Percentiles rank a stretch among this genome's conserved stretches.
These are phyloP conservation scores for Erythrobasidium hasegawianum DNA, from an alignment of 1,284 basidiomycete species.

Conservation along the genomic window DNA sequence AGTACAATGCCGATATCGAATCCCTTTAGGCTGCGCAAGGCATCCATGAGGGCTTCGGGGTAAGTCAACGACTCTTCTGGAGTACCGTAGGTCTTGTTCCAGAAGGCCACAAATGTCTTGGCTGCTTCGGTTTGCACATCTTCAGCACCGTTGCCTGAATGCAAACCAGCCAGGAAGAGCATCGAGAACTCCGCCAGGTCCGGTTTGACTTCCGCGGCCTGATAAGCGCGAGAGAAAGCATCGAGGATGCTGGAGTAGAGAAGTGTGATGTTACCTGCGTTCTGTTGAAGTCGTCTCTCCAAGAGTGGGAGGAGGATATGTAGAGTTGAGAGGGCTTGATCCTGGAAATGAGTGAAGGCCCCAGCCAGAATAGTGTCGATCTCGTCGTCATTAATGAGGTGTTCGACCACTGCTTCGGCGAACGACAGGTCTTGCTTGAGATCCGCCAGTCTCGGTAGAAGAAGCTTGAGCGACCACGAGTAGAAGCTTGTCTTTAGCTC, in stretches of 20 bases:
- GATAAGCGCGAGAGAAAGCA: slow-evolving; percentile 9
- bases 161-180: background rate
- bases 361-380: too few relatives aligned
- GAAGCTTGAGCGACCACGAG: too few relatives aligned
- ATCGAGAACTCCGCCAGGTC: background rate
- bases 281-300: too few relatives aligned
- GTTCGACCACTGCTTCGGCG: too few relatives aligned
- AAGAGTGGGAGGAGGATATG: too few relatives aligned
- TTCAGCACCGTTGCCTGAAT: background rate
- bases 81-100: slow-evolving; percentile 24
- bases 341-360: too few relatives aligned
- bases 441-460: too few relatives aligned
- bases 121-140: background rate
- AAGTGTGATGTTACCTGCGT: too few relatives aligned
- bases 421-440: too few relatives aligned
- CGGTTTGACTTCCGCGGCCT: background rate
- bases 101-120: background rate
- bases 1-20: slow-evolving; percentile 6
- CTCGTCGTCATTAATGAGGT: too few relatives aligned
- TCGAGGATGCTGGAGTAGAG: background rate
- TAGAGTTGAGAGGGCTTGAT: too few relatives aligned
- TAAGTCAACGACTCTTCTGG: background rate
- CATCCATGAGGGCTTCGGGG: background rate
- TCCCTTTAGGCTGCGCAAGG: background rate
- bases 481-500: too few relatives aligned